Percentiles rank a stretch among this genome's conserved stretches.
phyloP scores from a whole-genome alignment of 116 monocot species.

The Papilionanthe hybrid region DNA sequence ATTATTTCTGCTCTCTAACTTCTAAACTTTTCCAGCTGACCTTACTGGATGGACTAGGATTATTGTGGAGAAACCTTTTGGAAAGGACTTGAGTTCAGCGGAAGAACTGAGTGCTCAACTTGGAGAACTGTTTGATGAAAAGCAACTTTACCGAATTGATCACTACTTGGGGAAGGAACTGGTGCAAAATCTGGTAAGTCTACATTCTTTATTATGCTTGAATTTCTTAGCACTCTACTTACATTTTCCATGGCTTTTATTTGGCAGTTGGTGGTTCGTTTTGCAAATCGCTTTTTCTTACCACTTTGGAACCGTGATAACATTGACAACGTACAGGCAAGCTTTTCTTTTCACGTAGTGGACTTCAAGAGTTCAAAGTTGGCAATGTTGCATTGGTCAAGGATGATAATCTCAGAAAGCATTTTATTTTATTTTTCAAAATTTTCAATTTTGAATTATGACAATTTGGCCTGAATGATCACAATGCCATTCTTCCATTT shows the following conservation, averaged over 20 bases:
- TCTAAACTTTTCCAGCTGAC: constrained; percentile 37
- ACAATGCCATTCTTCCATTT: background rate
- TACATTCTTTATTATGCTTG: background rate
- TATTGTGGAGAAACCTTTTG: constrained; percentile 96
- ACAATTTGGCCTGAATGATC: background rate
- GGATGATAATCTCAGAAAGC: background rate
- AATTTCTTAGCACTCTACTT: background rate
- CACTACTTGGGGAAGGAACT: constrained; percentile 96
- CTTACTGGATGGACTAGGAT: constrained; percentile 87
- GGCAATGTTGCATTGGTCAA: background rate
- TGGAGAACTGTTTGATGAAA: constrained; percentile 85
- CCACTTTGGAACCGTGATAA: constrained; percentile 99
- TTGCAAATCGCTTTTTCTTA: constrained; percentile 95
- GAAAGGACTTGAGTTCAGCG: constrained; percentile 77
- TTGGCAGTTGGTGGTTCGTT: constrained; percentile 87
- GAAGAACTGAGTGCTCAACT: constrained; percentile 87
- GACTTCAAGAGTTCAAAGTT: background rate
- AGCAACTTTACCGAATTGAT: constrained; percentile 90
- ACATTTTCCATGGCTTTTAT: background rate
- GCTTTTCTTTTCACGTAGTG: constrained; percentile 5
- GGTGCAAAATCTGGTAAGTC: constrained; percentile 88
- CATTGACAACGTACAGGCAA: constrained; percentile 87
- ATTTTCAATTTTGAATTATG: background rate
- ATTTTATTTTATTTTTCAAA: background rate
- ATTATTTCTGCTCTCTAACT: background rate